Conservation (phyloP, 2,329 filamentous ascomycete genomes). For the Penicillium sp. region DNA sequence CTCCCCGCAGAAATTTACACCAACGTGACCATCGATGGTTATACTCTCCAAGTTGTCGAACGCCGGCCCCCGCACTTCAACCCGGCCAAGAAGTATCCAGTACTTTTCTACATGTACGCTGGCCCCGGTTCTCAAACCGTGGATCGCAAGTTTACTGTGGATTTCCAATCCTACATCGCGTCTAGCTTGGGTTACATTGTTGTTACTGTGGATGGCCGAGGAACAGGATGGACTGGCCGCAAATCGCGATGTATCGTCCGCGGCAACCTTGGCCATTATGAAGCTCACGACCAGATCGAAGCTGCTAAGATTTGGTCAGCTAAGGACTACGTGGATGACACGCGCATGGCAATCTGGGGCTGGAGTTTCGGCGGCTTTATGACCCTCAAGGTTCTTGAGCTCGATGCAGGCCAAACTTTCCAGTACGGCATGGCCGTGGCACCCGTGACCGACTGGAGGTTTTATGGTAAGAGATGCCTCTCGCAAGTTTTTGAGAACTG, state of each 20-base stretch:
- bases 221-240: constrained; percentile 87
- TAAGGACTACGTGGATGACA: constrained; percentile 78
- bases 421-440: constrained; percentile 97
- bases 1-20: constrained; percentile 81
- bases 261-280: constrained; percentile 79
- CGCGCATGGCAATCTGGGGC: constrained; percentile 90
- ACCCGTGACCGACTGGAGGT: constrained; percentile 97
- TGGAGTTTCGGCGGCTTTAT: constrained; percentile 98
- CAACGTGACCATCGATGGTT: constrained; percentile 79
- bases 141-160: constrained; percentile 73
- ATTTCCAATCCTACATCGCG: constrained; percentile 89
- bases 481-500: not conserved
- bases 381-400: constrained; percentile 90
- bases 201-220: constrained; percentile 89
- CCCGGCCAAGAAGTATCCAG: constrained; percentile 80
- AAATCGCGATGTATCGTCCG: constrained; percentile 78
- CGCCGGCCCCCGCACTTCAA: constrained; percentile 88
- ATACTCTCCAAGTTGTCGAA: constrained; percentile 73
- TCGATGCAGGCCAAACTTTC: constrained; percentile 85
- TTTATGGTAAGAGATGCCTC: constrained; percentile 61
- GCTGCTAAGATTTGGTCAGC: constrained; percentile 80
- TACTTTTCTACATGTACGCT: constrained; percentile 92
- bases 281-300: constrained; percentile 87
- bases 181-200: constrained; percentile 87
- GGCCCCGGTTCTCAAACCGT: constrained; percentile 93